These are phyloP conservation scores for Hymenotorrendiella dingleyae DNA, from an alignment of 2,329 filamentous ascomycete species.

Conservation along the genomic window DNA sequence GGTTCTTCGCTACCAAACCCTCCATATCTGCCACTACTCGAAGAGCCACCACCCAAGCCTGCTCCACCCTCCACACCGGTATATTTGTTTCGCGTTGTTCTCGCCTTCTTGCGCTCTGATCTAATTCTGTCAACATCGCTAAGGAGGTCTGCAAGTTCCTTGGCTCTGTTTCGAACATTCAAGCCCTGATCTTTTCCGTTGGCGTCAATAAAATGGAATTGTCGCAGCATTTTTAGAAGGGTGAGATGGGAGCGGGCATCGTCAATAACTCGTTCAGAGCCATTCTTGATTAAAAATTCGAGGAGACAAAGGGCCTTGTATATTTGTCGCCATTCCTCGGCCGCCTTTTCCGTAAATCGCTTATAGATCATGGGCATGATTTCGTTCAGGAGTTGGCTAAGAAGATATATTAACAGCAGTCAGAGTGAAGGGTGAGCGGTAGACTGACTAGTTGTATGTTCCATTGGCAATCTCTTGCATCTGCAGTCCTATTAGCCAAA, in stretches of 20 bases:
- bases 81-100: conserved; percentile 88
- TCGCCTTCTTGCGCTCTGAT: conserved; percentile 80
- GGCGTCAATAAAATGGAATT: conserved; percentile 93
- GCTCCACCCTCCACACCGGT: conserved; percentile 84
- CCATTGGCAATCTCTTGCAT: conserved; percentile 99
- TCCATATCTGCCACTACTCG: conserved; percentile 56
- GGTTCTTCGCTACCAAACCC: conserved; percentile 87
- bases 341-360: conserved; percentile 95
- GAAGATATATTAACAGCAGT: conserved; percentile 13
- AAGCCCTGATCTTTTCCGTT: conserved; percentile 98
- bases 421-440: conserved; percentile 3
- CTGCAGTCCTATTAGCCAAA: conserved; percentile 6
- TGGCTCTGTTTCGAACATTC: conserved; percentile 94
- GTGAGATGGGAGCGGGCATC: conserved; percentile 94
- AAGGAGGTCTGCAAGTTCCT: conserved; percentile 90
- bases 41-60: conserved; percentile 50
- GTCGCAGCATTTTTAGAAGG: conserved; percentile 93
- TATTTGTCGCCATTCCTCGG: conserved; percentile 98
- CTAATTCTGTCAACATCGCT: conserved; percentile 86
- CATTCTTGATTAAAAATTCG: conserved; percentile 96
- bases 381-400: conserved; percentile 90
- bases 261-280: conserved; percentile 94
- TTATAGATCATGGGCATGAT: conserved; percentile 99
- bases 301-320: conserved; percentile 97
- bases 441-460: conserved; percentile 91